These are phyloP conservation scores for Boletus sp. DNA, from an alignment of 1,284 basidiomycete genomes.

Conservation along the genomic window DNA sequence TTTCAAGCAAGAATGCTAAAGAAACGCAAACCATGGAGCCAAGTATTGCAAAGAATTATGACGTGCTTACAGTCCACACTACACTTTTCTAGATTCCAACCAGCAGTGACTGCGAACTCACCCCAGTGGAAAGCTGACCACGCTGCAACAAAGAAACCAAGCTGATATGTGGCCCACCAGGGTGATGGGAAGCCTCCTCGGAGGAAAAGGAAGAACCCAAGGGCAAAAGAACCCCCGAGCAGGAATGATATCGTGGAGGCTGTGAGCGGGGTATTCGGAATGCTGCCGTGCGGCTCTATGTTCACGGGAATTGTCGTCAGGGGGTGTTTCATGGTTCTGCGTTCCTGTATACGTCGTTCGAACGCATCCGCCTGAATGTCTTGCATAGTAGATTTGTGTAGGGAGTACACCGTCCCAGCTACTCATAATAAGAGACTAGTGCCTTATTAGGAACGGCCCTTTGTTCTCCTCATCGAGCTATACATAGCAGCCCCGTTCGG, in stretches of 20 bases:
- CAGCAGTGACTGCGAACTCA: conserved; percentile 93
- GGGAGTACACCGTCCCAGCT: not conserved
- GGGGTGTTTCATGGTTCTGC: conserved; percentile 37
- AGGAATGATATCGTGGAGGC: conserved; percentile 71
- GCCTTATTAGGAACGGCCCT: conserved; percentile 13
- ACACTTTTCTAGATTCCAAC: conserved; percentile 92
- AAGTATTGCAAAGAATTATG: not conserved
- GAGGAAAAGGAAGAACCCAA: conserved; percentile 50
- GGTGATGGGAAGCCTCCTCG: conserved; percentile 41
- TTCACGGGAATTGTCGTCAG: conserved; percentile 52
- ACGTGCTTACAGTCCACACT: conserved; percentile 81
- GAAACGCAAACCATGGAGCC: conserved; percentile 1
- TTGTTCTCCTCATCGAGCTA: conserved; percentile 2
- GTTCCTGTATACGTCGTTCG: conserved; percentile 47
- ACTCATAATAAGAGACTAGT: not conserved
- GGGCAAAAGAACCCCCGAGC: conserved; percentile 60
- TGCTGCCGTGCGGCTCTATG: conserved; percentile 49
- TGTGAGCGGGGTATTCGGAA: conserved; percentile 82
- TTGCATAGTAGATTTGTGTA: not conserved
- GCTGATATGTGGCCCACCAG: conserved; percentile 72
- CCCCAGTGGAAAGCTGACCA: conserved; percentile 90
- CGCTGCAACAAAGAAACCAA: conserved; percentile 77
- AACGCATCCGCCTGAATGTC: conserved; percentile 34
- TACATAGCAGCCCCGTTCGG: too few species aligned
- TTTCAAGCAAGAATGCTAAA: conserved; percentile 90